Evolutionary conservation across 1,284 basidiomycete species (phyloP).

Genomic region (Fomitopsis schrenkii): DNA sequence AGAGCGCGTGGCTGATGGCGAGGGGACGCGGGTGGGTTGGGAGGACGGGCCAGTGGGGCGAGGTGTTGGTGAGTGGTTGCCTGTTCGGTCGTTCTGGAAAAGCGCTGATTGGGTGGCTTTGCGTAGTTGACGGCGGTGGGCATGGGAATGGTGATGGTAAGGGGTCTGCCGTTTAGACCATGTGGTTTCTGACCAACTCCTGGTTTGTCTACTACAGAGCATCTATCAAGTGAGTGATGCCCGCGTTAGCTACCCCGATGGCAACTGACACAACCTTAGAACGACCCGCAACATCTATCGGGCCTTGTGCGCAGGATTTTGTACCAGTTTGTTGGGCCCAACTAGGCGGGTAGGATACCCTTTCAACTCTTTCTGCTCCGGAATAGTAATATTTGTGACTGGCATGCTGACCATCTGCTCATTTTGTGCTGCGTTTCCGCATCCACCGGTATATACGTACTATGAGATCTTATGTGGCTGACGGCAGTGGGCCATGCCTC

Average conservation of each 20-base stretch:
- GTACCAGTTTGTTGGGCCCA: conserved; percentile 92
- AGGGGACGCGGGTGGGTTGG: conserved; percentile 78
- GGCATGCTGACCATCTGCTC: too few species aligned
- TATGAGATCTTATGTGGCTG: too few species aligned
- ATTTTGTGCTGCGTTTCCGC: too few species aligned
- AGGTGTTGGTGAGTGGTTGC: conserved; percentile 50
- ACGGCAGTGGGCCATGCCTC: too few species aligned
- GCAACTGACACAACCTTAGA: conserved; percentile 36
- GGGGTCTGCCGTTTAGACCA: conserved; percentile 13
- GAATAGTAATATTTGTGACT: too few species aligned
- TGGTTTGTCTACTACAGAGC: conserved; percentile 27
- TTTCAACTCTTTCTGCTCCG: not conserved
- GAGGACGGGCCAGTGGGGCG: conserved; percentile 67
- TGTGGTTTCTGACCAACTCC: not conserved
- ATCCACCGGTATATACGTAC: too few species aligned
- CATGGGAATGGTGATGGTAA: conserved; percentile 91
- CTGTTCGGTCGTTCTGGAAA: too few species aligned
- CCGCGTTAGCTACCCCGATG: conserved; percentile 5
- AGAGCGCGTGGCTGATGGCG: conserved; percentile 83
- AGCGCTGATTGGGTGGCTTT: too few species aligned
- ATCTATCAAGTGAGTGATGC: conserved; percentile 41
- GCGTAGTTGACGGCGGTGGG: conserved; percentile 60
- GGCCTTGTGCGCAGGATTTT: conserved; percentile 83
- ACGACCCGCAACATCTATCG: conserved; percentile 86
- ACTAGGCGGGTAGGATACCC: conserved; percentile 33